phyloP scores from a whole-genome alignment of 2,329 filamentous ascomycete species.

The Penicillium corylophilum region DNA sequence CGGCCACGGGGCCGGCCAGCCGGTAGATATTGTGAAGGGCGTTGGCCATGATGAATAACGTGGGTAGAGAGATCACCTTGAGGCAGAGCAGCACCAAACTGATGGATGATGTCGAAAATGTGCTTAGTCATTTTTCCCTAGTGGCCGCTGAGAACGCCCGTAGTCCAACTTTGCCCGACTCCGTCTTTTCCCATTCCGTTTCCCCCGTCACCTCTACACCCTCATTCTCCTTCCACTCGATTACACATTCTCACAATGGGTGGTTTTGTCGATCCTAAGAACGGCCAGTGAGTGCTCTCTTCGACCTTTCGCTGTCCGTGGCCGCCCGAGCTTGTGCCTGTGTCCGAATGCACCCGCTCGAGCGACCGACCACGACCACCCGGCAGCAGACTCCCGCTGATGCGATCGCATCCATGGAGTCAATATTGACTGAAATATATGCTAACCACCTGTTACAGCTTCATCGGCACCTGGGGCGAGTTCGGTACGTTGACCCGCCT shows the following conservation, averaged over 20 bases:
- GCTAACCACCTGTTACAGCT: conserved; percentile 53
- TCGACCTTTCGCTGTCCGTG: background rate
- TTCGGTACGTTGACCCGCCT: conserved; percentile 62
- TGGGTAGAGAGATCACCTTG: conserved; percentile 13
- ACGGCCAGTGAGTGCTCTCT: conserved; percentile 42
- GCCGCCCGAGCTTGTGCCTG: background rate
- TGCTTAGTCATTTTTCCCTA: too few relatives aligned
- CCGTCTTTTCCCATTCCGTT: conserved; percentile 27
- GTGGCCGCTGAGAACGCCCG: conserved; percentile 31
- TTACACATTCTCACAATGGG: conserved; percentile 36
- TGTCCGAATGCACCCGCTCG: conserved; percentile 24
- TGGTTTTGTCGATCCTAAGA: conserved; percentile 42
- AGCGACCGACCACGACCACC: background rate
- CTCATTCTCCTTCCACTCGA: conserved; percentile 13
- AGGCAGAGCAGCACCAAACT: background rate
- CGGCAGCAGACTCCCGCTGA: background rate
- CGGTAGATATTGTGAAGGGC: conserved; percentile 38
- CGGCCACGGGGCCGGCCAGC: conserved; percentile 68
- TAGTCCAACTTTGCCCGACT: conserved; percentile 34
- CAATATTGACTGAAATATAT: background rate
- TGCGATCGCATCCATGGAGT: background rate
- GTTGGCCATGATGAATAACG: conserved; percentile 45
- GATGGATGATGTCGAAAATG: conserved; percentile 31
- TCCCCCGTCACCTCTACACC: conserved; percentile 13
- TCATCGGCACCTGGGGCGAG: conserved; percentile 70